phyloP scores from a whole-genome alignment of 768 basidiomycete species.

The Leccinum barrowsii region DNA sequence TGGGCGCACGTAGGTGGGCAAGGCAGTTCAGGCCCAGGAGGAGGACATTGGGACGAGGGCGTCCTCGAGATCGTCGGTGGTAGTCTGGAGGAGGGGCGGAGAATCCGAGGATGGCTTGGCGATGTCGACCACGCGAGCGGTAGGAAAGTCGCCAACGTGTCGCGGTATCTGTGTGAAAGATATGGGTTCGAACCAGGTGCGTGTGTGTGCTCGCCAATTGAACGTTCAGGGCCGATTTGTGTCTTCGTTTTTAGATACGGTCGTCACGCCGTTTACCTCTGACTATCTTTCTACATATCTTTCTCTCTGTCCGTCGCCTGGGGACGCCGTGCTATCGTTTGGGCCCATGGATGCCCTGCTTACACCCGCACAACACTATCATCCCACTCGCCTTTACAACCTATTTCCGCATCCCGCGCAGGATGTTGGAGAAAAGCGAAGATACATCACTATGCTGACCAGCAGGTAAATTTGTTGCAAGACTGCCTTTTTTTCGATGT shows the following conservation, averaged over 20 bases:
- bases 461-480: conserved; percentile 50
- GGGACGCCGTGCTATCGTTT: conserved; percentile 75
- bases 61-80: conserved; percentile 78
- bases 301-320: conserved; percentile 65
- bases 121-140: conserved; percentile 71
- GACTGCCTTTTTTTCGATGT: not conserved
- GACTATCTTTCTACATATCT: conserved; percentile 76
- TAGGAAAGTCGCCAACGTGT: conserved; percentile 60
- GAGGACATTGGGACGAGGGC: conserved; percentile 72
- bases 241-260: conserved; percentile 48
- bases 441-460: conserved; percentile 68
- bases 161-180: conserved; percentile 73
- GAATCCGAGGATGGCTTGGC: conserved; percentile 78
- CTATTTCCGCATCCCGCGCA: conserved; percentile 82
- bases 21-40: conserved; percentile 31
- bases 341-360: conserved; percentile 79
- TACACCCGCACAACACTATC: conserved; percentile 70
- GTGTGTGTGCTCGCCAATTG: conserved; percentile 1
- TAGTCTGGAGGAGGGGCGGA: conserved; percentile 65
- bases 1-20: conserved; percentile 52
- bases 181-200: conserved; percentile 77
- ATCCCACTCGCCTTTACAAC: conserved; percentile 71
- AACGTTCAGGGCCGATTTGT: not conserved
- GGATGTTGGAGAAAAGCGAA: conserved; percentile 65
- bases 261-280: conserved; percentile 72